Evolutionary conservation across 441 rosid species (phyloP).

Genomic region (Breynia disticha): DNA sequence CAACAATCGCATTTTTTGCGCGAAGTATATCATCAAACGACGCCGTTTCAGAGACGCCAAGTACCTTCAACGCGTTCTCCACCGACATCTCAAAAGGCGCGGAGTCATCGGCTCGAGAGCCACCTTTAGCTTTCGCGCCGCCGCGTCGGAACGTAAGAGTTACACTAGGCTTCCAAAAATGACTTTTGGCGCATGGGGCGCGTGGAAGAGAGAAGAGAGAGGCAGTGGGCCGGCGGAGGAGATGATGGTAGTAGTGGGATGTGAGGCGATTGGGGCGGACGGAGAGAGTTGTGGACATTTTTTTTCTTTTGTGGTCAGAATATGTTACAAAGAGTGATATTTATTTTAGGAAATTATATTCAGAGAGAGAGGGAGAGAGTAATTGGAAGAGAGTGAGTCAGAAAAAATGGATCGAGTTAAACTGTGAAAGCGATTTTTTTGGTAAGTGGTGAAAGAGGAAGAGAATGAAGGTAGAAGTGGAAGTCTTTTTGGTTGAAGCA

Average conservation of each 20-base stretch:
- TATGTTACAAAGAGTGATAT: not conserved
- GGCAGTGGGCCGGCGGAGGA: conserved; percentile 23
- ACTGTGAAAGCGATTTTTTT: too few species aligned
- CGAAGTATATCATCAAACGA: conserved; percentile 93
- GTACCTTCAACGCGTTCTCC: conserved; percentile 81
- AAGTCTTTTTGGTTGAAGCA: too few species aligned
- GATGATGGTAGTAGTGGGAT: conserved; percentile 29
- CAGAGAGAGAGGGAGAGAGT: not conserved
- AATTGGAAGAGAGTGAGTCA: too few species aligned
- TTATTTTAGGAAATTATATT: not conserved
- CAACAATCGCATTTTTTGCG: conserved; percentile 76
- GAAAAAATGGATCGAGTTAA: too few species aligned
- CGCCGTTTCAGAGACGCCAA: conserved; percentile 81
- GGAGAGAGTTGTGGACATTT: conserved; percentile 56
- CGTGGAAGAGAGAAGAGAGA: conserved; percentile 11
- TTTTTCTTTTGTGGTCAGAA: conserved; percentile 14
- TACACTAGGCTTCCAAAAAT: not conserved
- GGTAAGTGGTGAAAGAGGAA: too few species aligned
- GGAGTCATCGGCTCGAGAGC: conserved; percentile 84
- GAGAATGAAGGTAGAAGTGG: too few species aligned
- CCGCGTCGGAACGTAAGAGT: conserved; percentile 14
- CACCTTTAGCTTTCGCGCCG: conserved; percentile 41
- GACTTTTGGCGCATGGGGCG: not conserved
- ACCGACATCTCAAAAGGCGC: conserved; percentile 87
- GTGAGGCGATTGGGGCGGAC: conserved; percentile 55